Evolutionary conservation across 495 filamentous ascomycete genomes (phyloP), one percentile per base, ranked within the genome.

Genomic region (Aspergillus mulundensis): DNA sequence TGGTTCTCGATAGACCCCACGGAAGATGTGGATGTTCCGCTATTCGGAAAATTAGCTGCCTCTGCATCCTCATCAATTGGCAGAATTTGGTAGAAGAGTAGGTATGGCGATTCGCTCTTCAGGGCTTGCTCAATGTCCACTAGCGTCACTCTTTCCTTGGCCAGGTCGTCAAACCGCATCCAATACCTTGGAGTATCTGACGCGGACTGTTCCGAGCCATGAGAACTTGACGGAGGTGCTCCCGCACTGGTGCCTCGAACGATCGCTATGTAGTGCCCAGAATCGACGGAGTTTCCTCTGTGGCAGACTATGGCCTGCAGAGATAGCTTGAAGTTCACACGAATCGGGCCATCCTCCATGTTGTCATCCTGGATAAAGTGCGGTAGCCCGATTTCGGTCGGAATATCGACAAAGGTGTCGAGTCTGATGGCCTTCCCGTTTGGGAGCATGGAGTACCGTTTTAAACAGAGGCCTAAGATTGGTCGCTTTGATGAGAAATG

Each of bases 21-120:
- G 50, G 83, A 87, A 5, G 85, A 78, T 10, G 83, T 36, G 5
- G 32, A 36, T 6, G 32, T 78, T 3, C 81, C 75, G 4, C 77
- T 81, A 55, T 82, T 77, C 24, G 73, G 70, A 34, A 78, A 61
- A 38, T 77, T 78, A 10, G 80, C 80, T 50, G 78, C 73, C 0
- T 80, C 69, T 7, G 81, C 73, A 45, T 89, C 84, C 43, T 88
- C 87, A 25, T 87, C 82, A 58, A 95, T 88, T 0, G 93, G 94
- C 34, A 91, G 78, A 38, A 97, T 91, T 67, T 96, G 93, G 63
- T 96, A 98, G 70, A 97, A 96, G 0, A 98, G 74, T 2, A 98
- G 80, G 61, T 98, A 98, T 4, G 94, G 93, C 57, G 88, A 92
- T 65, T 96, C 93, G n/a, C 86, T 79, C 52, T 81, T 84, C 50